Evolutionary conservation across 352 stramenopile genomes (phyloP), one percentile per base, ranked within the genome.

Genomic region (Globisporangium cederbergense): DNA sequence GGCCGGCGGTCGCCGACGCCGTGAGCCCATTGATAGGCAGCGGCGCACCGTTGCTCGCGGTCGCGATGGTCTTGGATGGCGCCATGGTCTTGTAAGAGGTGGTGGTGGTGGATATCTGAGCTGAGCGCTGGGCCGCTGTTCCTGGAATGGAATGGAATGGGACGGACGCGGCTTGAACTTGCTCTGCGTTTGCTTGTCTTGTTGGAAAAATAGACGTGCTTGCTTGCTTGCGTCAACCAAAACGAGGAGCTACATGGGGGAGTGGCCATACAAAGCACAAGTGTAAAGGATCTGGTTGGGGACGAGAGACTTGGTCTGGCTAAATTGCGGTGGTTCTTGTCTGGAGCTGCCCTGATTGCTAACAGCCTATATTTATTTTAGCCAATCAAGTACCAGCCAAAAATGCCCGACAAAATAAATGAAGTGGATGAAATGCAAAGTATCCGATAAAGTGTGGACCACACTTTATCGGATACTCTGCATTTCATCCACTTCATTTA

Each of bases 1-100:
- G 56, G 9, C 86, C 86, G 7, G 84, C 82, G 5, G 84, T 93
- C 40, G 74, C 75, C 25, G 84, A 91, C n/a, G 84, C 79, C 30
- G 84, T 95, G 51, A 95, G 61, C 6, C 84, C 82, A 62, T 92
- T 71, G 9, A 67, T 68, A 18, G 79, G 77, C 58, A 91, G 64
- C 11, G 86, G 86, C 1, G 84, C 75, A 20, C 86, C 86, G 38
- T 84, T 78, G 65, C 77, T 86, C 5, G 77, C 68, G 11, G 62
- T 81, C 22, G 30, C 50, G 36, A 58, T 58, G 16, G 59, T 58
- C 30, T 38, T 30, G 18, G 52, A 58, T 30, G 52, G 52, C 32
- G 52, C 52, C 52, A 58, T 58, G 2, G 14, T 36, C 32, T 36
- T 20, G 32, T 4, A 14, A 4, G 25, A 57, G 7, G 16, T 16